Base-by-base conservation (phyloP, 31 red algal species). In the Bonnemaisonia californica region DNA sequence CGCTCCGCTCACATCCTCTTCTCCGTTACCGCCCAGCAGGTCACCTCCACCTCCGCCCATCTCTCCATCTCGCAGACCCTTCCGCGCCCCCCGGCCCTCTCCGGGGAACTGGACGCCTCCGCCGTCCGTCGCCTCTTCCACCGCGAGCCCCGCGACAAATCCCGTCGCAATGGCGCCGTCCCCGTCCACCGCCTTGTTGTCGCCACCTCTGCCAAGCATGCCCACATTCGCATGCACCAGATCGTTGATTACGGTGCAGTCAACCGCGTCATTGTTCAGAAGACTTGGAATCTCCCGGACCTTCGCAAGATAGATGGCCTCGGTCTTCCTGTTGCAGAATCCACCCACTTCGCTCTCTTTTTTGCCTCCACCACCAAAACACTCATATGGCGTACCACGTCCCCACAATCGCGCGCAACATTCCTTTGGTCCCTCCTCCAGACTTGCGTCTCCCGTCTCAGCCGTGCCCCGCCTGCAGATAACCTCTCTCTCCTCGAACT, bases 231-330 rank as follows among this genome's bases (percentile, higher is more conserved):
- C 13, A 29, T 83, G 33, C 76, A 89, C 55, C 85, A 89, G 36
- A 66, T 89, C 35, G 54, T 90, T 38, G 87, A 90, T 26, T 77
- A 77, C 30, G 77, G 78, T 40, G 68, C 56, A 40, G 77, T 60
- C 26, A 54, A 58, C 26, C 72, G 80, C 56, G 72, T 69, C 32
- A 28, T 78, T 39, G 74, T 92, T n/a, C 51, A 74, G 26, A 80
- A 72, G 7, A 32, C 66, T 21, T 92, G 89, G 89, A 57, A 60
- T 34, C 66, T 92, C 1, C 35, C 80, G 22, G 89, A 92, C 69
- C 45, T 92, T 26, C 89, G 89, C 18, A 84, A 62, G 73, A 81
- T 92, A 56, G 90, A 93, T 65, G 90, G 90, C 7, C 83, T 93
- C 24, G 82, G 77, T 45, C 36, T 45, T 26, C 67, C 81, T 57